phyloP scores from a whole-genome alignment of 140 eudicot genomes.

The Ambrosia hybrid region DNA sequence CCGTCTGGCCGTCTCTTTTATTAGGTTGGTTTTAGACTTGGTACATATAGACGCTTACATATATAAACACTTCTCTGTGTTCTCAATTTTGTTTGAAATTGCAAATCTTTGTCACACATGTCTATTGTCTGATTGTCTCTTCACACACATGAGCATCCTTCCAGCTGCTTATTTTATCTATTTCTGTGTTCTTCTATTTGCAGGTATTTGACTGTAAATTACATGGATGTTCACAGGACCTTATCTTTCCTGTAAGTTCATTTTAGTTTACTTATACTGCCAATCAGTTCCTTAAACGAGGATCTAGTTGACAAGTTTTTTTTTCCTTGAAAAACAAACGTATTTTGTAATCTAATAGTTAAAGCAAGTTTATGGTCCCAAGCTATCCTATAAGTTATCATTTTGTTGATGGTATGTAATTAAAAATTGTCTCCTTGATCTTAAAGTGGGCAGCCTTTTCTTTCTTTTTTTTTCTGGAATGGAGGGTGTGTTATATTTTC shows the following conservation, averaged over 20 bases:
- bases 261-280: slow-evolving; percentile 5
- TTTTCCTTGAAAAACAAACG: background rate
- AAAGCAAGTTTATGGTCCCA: background rate
- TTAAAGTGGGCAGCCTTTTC: no score
- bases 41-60: background rate
- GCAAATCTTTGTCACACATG: background rate
- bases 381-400: background rate
- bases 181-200: slow-evolving; percentile 17
- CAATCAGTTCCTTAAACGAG: background rate
- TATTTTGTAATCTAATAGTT: background rate
- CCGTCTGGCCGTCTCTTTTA: slow-evolving; percentile 1
- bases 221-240: slow-evolving; percentile 99
- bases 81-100: background rate
- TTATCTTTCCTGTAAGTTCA: slow-evolving; percentile 83
- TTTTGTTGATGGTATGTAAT: slow-evolving; percentile 7
- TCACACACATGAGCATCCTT: slow-evolving; percentile 8
- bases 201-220: slow-evolving; percentile 98
- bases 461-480: no score
- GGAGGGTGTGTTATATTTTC: no score
- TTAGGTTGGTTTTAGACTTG: background rate
- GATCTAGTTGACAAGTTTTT: slow-evolving; percentile 3
- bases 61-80: background rate
- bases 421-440: no score
- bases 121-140: background rate
- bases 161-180: slow-evolving; percentile 16